Conservation (phyloP, 2,329 filamentous ascomycete species). For the Alternaria brassicae region DNA sequence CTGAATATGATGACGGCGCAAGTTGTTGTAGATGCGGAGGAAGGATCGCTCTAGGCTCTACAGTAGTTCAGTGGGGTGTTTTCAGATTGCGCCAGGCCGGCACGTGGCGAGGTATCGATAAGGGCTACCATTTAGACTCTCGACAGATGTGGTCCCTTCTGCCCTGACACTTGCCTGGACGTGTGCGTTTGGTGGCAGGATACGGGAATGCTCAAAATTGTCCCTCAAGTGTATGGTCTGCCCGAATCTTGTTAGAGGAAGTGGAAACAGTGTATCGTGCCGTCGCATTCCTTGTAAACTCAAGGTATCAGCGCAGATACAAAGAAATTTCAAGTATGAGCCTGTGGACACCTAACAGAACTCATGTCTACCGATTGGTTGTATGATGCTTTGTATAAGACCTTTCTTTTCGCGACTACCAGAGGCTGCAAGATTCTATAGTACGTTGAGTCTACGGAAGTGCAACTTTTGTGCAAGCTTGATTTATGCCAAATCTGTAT, state of each 20-base stretch:
- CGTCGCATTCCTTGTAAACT: not conserved
- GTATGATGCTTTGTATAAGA: not conserved
- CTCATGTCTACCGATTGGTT: not conserved
- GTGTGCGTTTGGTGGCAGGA: too few species aligned
- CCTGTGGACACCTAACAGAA: not conserved
- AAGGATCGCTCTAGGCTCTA: not conserved
- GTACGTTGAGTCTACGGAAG: not conserved
- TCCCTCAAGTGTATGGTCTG: too few species aligned
- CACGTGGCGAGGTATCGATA: constrained; percentile 7
- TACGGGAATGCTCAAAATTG: too few species aligned
- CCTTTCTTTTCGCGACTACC: not conserved
- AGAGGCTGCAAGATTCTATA: not conserved
- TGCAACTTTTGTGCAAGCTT: not conserved
- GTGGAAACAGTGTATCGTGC: not conserved
- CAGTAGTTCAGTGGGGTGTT: constrained; percentile 1
- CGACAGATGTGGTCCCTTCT: not conserved
- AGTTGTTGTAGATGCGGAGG: not conserved
- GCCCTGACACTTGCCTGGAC: not conserved
- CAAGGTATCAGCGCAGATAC: not conserved
- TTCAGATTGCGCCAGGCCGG: not conserved
- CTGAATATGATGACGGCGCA: not conserved
- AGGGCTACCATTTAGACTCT: not conserved
- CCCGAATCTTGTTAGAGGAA: not conserved
- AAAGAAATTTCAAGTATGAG: not conserved
- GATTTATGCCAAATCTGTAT: not conserved